Base-by-base conservation (phyloP, 2,329 filamentous ascomycete species). In the Trichoderma sp. region DNA sequence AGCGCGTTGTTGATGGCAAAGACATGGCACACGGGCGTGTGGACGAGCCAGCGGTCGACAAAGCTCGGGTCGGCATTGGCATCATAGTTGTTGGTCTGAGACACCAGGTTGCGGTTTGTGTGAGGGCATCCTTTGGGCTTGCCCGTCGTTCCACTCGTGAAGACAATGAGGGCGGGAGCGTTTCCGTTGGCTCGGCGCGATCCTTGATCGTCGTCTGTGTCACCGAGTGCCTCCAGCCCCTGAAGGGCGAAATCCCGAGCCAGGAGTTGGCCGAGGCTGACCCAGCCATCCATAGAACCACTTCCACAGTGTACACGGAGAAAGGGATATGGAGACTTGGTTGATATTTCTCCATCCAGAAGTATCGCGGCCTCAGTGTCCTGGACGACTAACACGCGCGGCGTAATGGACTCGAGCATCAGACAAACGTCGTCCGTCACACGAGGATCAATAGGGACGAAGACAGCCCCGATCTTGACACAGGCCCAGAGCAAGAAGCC, bases 101-200 rank as follows among this genome's bases (percentile, higher is more conserved):
- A 81, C 8, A 81, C 77, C n/a, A 83, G 70, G 70, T 83, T 85
- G 34, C 77, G 73, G 73, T 80, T 79, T 6, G 82, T 83, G 72
- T 85, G 80, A 15, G 79, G 78, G 71, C 84, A 85, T 62, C 81
- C 84, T 74, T 86, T 86, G 6, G 85, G 83, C 0, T 80, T 75
- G 6, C 82, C 83, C 0, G 84, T 85, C n/a, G 84, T 86, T 23
- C 85, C 85, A 73, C 84, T 85, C 23, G 84, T 86, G 76, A 86
- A 86, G 36, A 85, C 77, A 62, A 86, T 81, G 55, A 85, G 77
- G 6, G 80, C 80, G 7, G 75, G 78, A 63, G 79, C 20, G 36
- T 20, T 62, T 61, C 67, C 67, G 67, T 36, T 39, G 39, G 59
- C 11, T 66, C 43, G 59, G 58, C 53, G 67, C 59, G 67, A 39